Conservation (phyloP, 2,329 filamentous ascomycete genomes). For the Alternaria novae-zelandiae region DNA sequence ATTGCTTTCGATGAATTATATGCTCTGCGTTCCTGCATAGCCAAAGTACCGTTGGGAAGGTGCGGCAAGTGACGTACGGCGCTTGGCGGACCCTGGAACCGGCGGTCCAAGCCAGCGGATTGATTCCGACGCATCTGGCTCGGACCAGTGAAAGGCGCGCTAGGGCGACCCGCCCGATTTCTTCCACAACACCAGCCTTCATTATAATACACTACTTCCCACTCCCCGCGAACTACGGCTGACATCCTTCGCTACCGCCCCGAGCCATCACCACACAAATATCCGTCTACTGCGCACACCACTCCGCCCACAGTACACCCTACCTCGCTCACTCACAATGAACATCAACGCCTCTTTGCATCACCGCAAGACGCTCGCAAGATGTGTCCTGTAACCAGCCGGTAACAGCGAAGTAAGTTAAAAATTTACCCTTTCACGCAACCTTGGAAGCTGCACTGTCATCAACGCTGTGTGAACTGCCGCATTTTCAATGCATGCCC, state of each 20-base stretch:
- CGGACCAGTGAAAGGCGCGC: slow-evolving; percentile 7
- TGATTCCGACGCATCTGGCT: slow-evolving; percentile 12
- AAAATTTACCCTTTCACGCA: neutral
- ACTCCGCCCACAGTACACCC: neutral
- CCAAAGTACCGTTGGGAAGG: neutral
- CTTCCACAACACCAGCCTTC: slow-evolving; percentile 18
- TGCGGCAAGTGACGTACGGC: slow-evolving; percentile 13
- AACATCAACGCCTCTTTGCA: slow-evolving; percentile 35
- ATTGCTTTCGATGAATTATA: neutral
- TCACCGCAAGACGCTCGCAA: slow-evolving; percentile 33
- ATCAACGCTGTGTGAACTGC: neutral
- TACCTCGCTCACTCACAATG: slow-evolving; percentile 19
- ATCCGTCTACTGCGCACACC: slow-evolving; percentile 3
- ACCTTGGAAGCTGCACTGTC: neutral
- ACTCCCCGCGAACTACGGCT: slow-evolving; percentile 11
- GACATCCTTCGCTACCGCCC: slow-evolving; percentile 26
- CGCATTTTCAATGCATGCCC: neutral
- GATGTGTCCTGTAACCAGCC: slow-evolving; percentile 35
- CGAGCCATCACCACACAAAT: slow-evolving; percentile 15
- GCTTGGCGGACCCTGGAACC: slow-evolving; percentile 9
- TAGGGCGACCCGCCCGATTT: slow-evolving; percentile 17
- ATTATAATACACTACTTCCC: slow-evolving; percentile 13
- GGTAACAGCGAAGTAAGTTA: slow-evolving; percentile 36
- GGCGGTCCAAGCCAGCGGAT: slow-evolving; percentile 13
- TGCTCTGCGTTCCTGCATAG: slow-evolving; percentile 14